A percentile compares a stretch with the other conserved stretches of the same genome.
These are phyloP conservation scores for Cyberlindnera nakhonratchasimensis DNA, from an alignment of 805 yeast genomes.

Conservation along the genomic window DNA sequence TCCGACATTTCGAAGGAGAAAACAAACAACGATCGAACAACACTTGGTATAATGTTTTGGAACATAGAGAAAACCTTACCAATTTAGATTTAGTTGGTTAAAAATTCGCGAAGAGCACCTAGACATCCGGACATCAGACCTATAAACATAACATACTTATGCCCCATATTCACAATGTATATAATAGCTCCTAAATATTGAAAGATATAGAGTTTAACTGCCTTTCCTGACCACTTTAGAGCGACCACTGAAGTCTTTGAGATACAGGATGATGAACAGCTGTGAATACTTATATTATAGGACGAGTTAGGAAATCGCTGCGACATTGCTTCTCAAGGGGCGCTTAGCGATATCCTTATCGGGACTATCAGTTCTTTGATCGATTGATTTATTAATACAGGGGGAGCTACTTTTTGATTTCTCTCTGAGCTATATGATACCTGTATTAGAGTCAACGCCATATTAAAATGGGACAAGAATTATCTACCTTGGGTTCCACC, in stretches of 20 bases:
- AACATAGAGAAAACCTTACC: no score
- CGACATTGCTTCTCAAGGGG: no score
- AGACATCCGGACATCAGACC: background rate
- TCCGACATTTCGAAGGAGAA: background rate
- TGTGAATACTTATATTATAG: no score
- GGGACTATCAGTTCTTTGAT: background rate
- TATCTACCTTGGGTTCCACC: constrained; percentile 8
- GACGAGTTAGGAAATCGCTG: no score
- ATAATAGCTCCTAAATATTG: no score
- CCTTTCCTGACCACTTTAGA: no score
- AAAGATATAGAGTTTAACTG: no score
- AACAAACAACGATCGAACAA: background rate
- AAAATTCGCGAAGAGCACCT: background rate
- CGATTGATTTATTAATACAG: background rate
- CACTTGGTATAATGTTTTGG: background rate
- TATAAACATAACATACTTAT: no score
- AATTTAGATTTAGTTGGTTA: background rate
- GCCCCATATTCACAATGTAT: no score
- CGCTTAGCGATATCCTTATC: constrained; percentile 2
- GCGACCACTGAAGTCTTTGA: no score
- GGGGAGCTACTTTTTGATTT: background rate
- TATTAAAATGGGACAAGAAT: constrained; percentile 14
- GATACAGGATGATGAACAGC: no score
- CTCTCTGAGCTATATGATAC: background rate
- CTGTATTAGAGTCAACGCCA: background rate